Evolutionary conservation across 768 basidiomycete species (phyloP), one percentile per base, ranked within the genome.

Genomic region (Hortiboletus campestris): DNA sequence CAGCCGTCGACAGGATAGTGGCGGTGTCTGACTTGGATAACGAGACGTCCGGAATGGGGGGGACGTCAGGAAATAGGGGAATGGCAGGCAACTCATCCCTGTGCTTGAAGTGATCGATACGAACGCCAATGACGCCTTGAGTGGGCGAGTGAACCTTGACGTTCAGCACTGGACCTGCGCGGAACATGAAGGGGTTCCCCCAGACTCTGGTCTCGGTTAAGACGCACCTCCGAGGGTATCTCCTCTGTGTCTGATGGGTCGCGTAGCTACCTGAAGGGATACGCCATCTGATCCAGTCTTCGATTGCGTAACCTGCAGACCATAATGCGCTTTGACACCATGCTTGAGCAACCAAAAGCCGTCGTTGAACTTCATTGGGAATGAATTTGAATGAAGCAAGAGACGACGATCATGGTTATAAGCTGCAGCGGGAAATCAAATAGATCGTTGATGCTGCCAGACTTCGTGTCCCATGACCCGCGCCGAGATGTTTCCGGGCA

Each of bases 301-400:
- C 20, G 76, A 69, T 48, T 83, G 78, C 34, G 80, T 80, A 36
- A 85, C 84, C 61, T 88, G 83, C 41, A 88, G 74, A 31, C 81
- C 86, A 54, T 82, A 84, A 56, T 76, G 77, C 13, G 84, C 76
- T 62, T 81, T 84, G 53, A 84, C 80, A 39, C 83, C 86, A 57
- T 79, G 74, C 62, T 84, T 84, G 60, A 84, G 69, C 22, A 86
- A 76, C 85, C 84, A 88, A 63, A 88, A 84, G 20, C 86, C 85
- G 72, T 88, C 86, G 75, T 82, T 86, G 75, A 86, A 85, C 64
- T 81, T 84, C 85, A 87, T 89, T 49, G 41, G 52, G 49, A 36
- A 17, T 16, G 38, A 45, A 42, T 22, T 22, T 20, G 12, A 20
- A 31, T 29, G 28, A 38, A 31, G 32, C 35, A 29, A 41, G 31